Evolutionary conservation across 2,329 filamentous ascomycete species (phyloP).

Genomic region (Hymenoscyphus infarciens): DNA sequence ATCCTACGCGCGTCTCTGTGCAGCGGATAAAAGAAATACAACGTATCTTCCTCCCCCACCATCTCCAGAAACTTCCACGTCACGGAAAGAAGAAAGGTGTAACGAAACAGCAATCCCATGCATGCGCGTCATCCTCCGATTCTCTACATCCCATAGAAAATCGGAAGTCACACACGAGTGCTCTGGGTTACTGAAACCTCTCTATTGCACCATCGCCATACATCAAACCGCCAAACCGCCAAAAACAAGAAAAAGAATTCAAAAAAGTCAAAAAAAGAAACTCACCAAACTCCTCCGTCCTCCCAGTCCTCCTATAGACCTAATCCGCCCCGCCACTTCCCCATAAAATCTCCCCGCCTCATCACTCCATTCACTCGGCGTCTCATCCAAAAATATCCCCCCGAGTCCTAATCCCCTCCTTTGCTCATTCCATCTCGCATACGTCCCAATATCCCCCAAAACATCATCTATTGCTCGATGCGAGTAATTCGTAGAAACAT

Average conservation of each 20-base stretch:
- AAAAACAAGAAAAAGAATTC: too few relatives aligned
- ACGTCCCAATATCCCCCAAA: conserved; percentile 36
- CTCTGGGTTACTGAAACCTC: too few relatives aligned
- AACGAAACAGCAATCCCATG: too few relatives aligned
- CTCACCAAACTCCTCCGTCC: conserved; percentile 9
- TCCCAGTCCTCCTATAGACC: neutral
- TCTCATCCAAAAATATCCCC: conserved; percentile 25
- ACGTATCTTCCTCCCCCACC: neutral
- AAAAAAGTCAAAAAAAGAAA: neutral
- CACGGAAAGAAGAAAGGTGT: too few relatives aligned
- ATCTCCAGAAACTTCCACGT: neutral
- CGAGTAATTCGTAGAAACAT: conserved; percentile 38
- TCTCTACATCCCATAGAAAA: too few relatives aligned
- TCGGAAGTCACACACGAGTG: too few relatives aligned
- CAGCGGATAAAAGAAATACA: neutral
- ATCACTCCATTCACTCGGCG: conserved; percentile 8
- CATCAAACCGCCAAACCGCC: too few relatives aligned
- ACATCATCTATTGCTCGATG: conserved; percentile 32
- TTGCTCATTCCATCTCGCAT: conserved; percentile 34
- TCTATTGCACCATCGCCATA: too few relatives aligned
- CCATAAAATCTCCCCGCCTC: conserved; percentile 4
- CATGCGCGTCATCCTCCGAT: too few relatives aligned
- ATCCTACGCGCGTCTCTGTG: neutral
- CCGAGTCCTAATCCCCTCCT: conserved; percentile 12
- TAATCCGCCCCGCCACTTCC: neutral